Evolutionary conservation across 2,329 filamentous ascomycete species (phyloP), one percentile per base, ranked within the genome.

Genomic region (Colletotrichum gigasporum): DNA sequence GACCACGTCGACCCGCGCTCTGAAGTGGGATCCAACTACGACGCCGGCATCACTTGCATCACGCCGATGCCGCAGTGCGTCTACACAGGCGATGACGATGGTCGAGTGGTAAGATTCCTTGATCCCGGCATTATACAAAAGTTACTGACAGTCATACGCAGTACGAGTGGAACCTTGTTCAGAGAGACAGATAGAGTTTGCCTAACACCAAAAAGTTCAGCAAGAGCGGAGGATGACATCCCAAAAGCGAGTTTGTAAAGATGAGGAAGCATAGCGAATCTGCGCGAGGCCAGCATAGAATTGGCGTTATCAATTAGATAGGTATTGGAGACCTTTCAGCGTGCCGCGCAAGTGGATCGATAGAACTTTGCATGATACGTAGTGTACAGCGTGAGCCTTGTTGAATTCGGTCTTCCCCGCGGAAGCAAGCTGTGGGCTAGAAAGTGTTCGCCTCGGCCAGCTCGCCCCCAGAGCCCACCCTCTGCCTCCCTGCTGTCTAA

Each of bases 61-160:
- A 84, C 92, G 60, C 91, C 95, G 3, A 91, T 94, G 85, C 88
- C 92, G 55, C 90, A 91, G 67, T 86, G 90, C 66, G 89, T 98
- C 9, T 98, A 97, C 77, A 97, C 94, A 0, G 96, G 95, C 3
- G 96, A 98, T 79, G 96, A 98, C 68, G 91, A 94, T 68, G 96
- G 96, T 28, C 86, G 90, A 82, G 95, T 99, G 78, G 92, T 96
- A 68, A 75, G 79, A 76, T 8, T 18, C n/a, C 6, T 12, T 24
- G 4, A 14, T 11, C 6, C 1, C 16, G 3, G 5, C 16, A 14
- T n/a, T 0, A 2, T 1, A 6, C 11, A 5, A 11, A 3, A 34
- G 18, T 26, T 16, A 52, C 65, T 70, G 56, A 71, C 57, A 35
- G 14, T 18, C 24, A 7, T n/a, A 0, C 41, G 20, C 51, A 89